A percentile compares a stretch with the other conserved stretches of the same genome.
Evolutionary conservation across 1,284 basidiomycete species (phyloP).

Genomic region (Cryptococcus sp.): DNA sequence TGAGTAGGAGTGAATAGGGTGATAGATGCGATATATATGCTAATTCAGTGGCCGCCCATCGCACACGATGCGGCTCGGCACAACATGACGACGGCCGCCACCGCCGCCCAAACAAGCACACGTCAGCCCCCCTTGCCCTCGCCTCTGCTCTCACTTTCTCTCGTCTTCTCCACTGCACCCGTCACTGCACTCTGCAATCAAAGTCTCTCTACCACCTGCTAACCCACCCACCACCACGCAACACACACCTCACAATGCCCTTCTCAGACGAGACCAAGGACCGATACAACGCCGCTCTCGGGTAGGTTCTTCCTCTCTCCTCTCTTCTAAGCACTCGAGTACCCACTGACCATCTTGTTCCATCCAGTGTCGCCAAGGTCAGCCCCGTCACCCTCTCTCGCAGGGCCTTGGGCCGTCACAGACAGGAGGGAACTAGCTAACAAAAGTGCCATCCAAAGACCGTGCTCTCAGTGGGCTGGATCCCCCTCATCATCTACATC

Average conservation of each 20-base stretch:
- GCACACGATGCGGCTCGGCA: background rate
- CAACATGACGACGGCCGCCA: background rate
- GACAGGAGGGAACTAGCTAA: too few species aligned
- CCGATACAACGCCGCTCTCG: conserved; percentile 48
- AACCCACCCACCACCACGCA: too few species aligned
- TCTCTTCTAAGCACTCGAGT: background rate
- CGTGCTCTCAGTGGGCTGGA: conserved; percentile 85
- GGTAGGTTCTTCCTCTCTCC: conserved; percentile 25
- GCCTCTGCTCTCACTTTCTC: too few species aligned
- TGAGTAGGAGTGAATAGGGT: background rate
- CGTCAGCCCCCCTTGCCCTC: too few species aligned
- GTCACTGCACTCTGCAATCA: too few species aligned
- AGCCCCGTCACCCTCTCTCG: conserved; percentile 8
- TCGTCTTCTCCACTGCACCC: too few species aligned
- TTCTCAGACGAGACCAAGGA: conserved; percentile 52
- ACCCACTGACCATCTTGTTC: background rate
- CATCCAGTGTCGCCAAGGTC: conserved; percentile 37
- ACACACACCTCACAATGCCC: conserved; percentile 29
- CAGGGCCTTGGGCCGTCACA: too few species aligned
- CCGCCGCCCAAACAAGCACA: background rate
- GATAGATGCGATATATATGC: background rate
- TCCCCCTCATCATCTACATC: conserved; percentile 88
- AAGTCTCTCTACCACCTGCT: too few species aligned
- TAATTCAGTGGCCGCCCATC: background rate
- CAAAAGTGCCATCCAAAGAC: conserved; percentile 55